Base-by-base conservation (phyloP, 2,329 filamentous ascomycete genomes). In the Cytospora leucostoma region DNA sequence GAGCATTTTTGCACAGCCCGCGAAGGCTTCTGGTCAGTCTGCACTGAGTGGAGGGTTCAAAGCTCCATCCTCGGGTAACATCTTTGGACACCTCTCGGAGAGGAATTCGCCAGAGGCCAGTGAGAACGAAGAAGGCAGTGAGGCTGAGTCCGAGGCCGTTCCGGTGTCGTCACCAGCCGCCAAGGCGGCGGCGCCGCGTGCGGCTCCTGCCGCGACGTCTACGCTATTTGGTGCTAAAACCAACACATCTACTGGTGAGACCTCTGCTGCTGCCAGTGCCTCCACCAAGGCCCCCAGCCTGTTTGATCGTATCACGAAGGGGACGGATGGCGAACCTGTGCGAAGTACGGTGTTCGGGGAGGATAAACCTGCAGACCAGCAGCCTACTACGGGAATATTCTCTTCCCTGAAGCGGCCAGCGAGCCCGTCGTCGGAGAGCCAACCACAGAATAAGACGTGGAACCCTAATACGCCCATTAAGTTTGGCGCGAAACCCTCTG, bases 31-130 rank as follows among this genome's bases (percentile, higher is more conserved):
- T 7, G 67, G 78, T 34, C 75, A 76, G 33, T 81, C 80, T 0
- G 77, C 81, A 12, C 74, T 82, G 64, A 74, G 76, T 35, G 64
- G 56, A 11, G 68, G 66, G 17, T 59, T 68, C 21, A 72, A 72
- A 60, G 44, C 67, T 10, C 65, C 55, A 17, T 13, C 68, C 1
- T 59, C 68, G 40, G 33, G 59, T 53, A 87, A 88, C 69, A 86
- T 87, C 56, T 88, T 88, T 69, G 81, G 80, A 32, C 83, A 87
- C 67, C 77, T 88, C 8, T 87, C 84, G 1, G 83, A 85, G 69
- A 77, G 76, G 37, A 84, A 82, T 67, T 83, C 82, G 15, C 76
- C 79, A 49, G 83, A 83, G 71, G 84, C 80, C 57, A 86, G 84
- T 66, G 80, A 80, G 1, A 76, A 78, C 40, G 78, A 79, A 52